Conservation (phyloP, 2,329 filamentous ascomycete species). For the Colletotrichum karsti region DNA sequence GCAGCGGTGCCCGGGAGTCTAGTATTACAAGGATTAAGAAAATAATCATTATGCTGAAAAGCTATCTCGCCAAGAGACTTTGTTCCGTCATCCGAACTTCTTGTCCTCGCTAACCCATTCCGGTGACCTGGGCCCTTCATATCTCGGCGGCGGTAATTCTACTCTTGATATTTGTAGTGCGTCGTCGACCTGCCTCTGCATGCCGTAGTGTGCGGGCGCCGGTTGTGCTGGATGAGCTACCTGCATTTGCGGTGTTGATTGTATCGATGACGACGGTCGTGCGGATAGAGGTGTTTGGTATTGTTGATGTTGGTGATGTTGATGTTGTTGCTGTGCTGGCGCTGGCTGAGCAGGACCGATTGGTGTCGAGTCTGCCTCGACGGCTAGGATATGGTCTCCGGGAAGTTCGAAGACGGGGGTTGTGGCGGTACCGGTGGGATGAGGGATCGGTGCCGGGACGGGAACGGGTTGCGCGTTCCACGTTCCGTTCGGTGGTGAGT, state of each 20-base stretch:
- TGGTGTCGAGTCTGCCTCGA: conserved; percentile 25
- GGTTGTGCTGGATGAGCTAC: neutral
- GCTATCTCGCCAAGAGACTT: conserved; percentile 13
- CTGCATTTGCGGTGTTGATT: conserved; percentile 7
- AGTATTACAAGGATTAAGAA: conserved; percentile 24
- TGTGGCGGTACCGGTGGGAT: neutral
- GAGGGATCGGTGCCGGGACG: neutral
- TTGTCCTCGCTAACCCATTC: conserved; percentile 25
- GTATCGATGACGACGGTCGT: conserved; percentile 19
- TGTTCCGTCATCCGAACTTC: neutral
- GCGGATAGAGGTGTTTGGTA: neutral
- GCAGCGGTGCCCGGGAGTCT: conserved; percentile 17
- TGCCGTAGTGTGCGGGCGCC: conserved; percentile 2
- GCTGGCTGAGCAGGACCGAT: conserved; percentile 2
- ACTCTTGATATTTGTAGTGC: conserved; percentile 27
- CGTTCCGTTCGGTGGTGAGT: neutral
- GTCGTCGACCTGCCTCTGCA: conserved; percentile 21
- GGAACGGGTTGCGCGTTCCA: conserved; percentile 8
- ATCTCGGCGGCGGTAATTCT: conserved; percentile 24
- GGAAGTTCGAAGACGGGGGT: conserved; percentile 21
- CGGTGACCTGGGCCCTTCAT: conserved; percentile 4
- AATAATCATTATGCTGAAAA: conserved; percentile 26
- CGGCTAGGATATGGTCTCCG: conserved; percentile 17
- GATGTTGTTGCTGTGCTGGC: neutral
- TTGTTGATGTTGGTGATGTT: neutral